Evolutionary conservation across 495 filamentous ascomycete species (phyloP).

Genomic region (Hyaloscypha variabilis): DNA sequence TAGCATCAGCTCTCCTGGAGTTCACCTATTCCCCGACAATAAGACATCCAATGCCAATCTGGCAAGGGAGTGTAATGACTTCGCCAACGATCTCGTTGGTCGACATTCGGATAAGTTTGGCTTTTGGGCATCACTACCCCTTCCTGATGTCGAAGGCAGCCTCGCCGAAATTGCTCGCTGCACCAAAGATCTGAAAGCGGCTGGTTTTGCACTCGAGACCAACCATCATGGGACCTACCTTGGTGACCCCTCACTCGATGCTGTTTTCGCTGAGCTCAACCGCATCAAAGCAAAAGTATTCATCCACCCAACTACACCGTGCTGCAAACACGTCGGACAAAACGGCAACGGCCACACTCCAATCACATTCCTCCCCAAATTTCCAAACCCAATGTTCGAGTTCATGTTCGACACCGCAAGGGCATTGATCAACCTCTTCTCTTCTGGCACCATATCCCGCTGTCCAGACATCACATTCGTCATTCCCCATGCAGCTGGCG

Average conservation of each 20-base stretch:
- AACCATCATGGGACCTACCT: slow-evolving; percentile 54
- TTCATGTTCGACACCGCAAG: slow-evolving; percentile 60
- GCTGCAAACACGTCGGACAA: slow-evolving; percentile 4
- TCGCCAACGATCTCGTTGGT: slow-evolving; percentile 41
- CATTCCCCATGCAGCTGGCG: slow-evolving; percentile 51
- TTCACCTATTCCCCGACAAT: slow-evolving; percentile 39
- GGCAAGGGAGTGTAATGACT: slow-evolving; percentile 41
- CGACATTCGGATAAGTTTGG: slow-evolving; percentile 43
- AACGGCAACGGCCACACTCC: neutral
- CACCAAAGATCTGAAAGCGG: slow-evolving; percentile 41
- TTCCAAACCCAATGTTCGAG: slow-evolving; percentile 54
- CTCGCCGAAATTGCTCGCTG: slow-evolving; percentile 48
- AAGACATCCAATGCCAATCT: slow-evolving; percentile 35
- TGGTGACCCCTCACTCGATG: slow-evolving; percentile 45
- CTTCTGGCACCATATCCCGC: slow-evolving; percentile 45
- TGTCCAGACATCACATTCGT: slow-evolving; percentile 49
- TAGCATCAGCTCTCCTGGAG: slow-evolving; percentile 53
- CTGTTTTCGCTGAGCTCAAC: slow-evolving; percentile 43
- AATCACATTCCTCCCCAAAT: slow-evolving; percentile 30
- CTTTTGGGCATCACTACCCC: slow-evolving; percentile 54
- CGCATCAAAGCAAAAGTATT: slow-evolving; percentile 44
- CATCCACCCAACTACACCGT: slow-evolving; percentile 53
- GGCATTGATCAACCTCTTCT: slow-evolving; percentile 49
- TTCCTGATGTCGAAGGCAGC: slow-evolving; percentile 46
- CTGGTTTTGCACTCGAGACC: slow-evolving; percentile 51